phyloP scores from a whole-genome alignment of 2,329 filamentous ascomycete genomes.

The Ophiocordyceps camponoti-saundersi region DNA sequence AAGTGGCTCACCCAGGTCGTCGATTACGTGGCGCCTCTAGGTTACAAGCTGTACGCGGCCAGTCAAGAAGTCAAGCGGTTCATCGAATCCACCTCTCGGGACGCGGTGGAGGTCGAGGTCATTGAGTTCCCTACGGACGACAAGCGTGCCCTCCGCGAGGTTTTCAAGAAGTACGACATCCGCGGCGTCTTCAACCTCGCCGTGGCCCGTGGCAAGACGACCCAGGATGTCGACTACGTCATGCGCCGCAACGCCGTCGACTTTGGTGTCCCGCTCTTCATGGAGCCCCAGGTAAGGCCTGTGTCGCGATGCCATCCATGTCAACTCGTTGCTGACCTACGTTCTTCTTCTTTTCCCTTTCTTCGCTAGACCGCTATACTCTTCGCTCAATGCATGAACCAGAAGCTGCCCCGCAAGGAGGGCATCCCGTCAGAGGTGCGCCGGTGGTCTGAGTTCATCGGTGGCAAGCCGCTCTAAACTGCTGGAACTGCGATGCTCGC shows the following conservation, averaged over 20 bases:
- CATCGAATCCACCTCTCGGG: conserved; percentile 52
- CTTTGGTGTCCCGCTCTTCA: conserved; percentile 93
- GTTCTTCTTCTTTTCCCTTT: not conserved
- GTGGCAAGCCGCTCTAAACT: conserved; percentile 59
- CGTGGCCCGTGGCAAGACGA: conserved; percentile 63
- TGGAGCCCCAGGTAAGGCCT: conserved; percentile 83
- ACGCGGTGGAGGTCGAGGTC: conserved; percentile 60
- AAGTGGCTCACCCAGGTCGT: conserved; percentile 62
- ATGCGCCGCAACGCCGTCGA: conserved; percentile 98
- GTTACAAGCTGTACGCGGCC: conserved; percentile 88
- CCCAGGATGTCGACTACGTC: conserved; percentile 88
- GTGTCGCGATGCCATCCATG: not conserved
- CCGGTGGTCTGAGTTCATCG: conserved; percentile 91
- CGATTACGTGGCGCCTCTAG: conserved; percentile 72
- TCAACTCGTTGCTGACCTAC: conserved; percentile 11
- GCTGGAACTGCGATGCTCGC: not conserved
- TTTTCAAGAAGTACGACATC: conserved; percentile 95
- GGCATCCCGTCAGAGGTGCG: conserved; percentile 84
- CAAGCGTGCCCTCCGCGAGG: conserved; percentile 84
- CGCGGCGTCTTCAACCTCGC: conserved; percentile 92
- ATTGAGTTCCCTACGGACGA: conserved; percentile 96
- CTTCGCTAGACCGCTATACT: conserved; percentile 66
- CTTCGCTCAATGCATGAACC: conserved; percentile 92
- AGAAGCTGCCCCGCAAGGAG: conserved; percentile 78
- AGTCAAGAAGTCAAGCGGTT: conserved; percentile 66